Evolutionary conservation across 768 basidiomycete genomes (phyloP).

Genomic region (Phallus indusiatus): DNA sequence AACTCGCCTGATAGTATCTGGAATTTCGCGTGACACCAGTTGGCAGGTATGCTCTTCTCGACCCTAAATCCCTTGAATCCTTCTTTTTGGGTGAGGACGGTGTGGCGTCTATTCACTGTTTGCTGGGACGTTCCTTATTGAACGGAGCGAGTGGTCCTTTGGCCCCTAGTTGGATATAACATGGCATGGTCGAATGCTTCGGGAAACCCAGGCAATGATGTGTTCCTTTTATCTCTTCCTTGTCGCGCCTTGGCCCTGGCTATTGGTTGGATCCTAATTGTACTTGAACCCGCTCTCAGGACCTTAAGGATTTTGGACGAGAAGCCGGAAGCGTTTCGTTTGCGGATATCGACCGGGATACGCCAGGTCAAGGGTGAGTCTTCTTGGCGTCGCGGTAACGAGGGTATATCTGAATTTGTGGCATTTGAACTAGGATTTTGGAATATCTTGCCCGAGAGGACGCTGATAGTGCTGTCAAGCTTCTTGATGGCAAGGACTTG

Average conservation of each 20-base stretch:
- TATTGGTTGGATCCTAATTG: constrained; percentile 3
- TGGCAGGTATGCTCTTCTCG: constrained; percentile 83
- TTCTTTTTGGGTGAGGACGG: constrained; percentile 15
- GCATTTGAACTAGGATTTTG: constrained; percentile 50
- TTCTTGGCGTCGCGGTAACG: no score
- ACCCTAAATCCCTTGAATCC: constrained; percentile 11
- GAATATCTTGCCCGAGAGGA: constrained; percentile 86
- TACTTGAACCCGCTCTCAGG: constrained; percentile 37
- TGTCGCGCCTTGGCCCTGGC: neutral
- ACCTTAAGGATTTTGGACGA: constrained; percentile 95
- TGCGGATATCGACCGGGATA: constrained; percentile 88
- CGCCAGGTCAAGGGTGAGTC: constrained; percentile 77
- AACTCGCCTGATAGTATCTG: constrained; percentile 75
- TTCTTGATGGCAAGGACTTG: constrained; percentile 78
- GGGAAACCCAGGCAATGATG: neutral
- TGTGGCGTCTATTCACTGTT: constrained; percentile 11
- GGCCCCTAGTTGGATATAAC: neutral
- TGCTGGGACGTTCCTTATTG: neutral
- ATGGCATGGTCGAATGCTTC: neutral
- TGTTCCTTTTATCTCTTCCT: constrained; percentile 5
- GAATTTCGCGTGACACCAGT: constrained; percentile 89
- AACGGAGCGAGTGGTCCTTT: neutral
- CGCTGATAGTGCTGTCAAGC: constrained; percentile 87
- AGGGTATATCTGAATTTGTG: constrained; percentile 9
- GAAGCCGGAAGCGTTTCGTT: constrained; percentile 89